Base-by-base conservation (phyloP, 2,329 filamentous ascomycete species). In the Raffaelea albimanens region DNA sequence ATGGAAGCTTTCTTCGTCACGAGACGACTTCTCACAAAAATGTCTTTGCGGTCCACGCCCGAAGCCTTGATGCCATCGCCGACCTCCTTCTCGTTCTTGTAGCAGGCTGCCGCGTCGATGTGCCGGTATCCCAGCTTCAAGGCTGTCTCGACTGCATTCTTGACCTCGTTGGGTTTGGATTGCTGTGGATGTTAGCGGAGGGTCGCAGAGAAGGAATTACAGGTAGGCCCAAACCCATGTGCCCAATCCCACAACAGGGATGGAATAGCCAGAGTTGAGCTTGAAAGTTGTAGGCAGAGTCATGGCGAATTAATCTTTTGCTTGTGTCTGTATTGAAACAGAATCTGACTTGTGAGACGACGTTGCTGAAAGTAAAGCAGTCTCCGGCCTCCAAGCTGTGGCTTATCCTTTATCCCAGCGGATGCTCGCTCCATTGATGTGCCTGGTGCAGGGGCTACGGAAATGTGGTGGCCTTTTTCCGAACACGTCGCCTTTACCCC, bases 71-170 rank as follows among this genome's bases (percentile, higher is more conserved):
- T 78, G 19, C 77, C 83, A 53, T 72, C 65, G 13, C 81, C 84
- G 0, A 84, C 80, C 46, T 82, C 79, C 47, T 71, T 71, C 61
- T 85, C 82, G 49, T 83, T 87, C 47, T 71, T 69, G 58, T 84
- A 84, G 59, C 73, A 70, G 60, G 71, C 74, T 4, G 73, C 73
- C 50, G 69, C 66, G 56, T 76, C 73, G 50, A 76, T 72, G 51
- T 72, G 65, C 31, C 73, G 65, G 59, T 76, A 76, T 16, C 73
- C 73, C 16, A 68, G 60, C 59, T 74, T 73, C 61, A 76, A 74
- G 47, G 70, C 68, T 49, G 65, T 79, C 67, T 87, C 87, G 47
- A 87, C 79, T 52, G 73, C 72, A 55, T 66, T 63, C 52, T 67
- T 67, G 21, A 43, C 40, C n/a, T 43, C 40, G 16, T 43, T 29